Base-by-base conservation (phyloP, 192 early-diverging fungal genomes). In the Backusella westeae region DNA sequence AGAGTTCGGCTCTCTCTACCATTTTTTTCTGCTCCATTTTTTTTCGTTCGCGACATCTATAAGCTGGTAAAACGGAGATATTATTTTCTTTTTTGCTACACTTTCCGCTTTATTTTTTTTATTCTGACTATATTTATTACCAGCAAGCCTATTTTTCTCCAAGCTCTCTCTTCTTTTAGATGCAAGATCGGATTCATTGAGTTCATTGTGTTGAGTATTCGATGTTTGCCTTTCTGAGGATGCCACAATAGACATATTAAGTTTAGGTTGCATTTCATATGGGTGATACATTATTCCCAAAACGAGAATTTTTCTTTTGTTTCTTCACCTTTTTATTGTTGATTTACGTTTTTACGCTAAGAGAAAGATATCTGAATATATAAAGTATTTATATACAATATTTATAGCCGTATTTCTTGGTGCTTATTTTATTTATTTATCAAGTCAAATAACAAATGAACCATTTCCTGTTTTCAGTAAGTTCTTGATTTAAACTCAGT, bases 91-190 rank as follows among this genome's bases (percentile, higher is more conserved):
- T 42, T 19, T 46, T 71, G 42, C 15, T 26, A 71, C 7, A 71
- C 42, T 34, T 34, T 46, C 19, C 6, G 46, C 4, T 44, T 15
- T 49, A 3, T 32, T 23, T 26, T 34, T 71, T 15, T 49, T 23
- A 29, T 49, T 71, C 7, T 69, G 17, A 21, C n/a, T 39, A 8
- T 8, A 2, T 69, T 36, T 21, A 15, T 49, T 71, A 71, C 70
- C 70, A 29, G 70, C 70, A 44, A 49, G 39, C 19, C 70, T 44
- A 71, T 71, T 49, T 29, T 19, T 71, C 39, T 71, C 70, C 29
- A 71, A 34, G 19, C 36, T 49, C 10, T 49, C 39, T 32, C 21
- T 15, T 34, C 44, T 44, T 49, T 49, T 71, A 32, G 34, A 23
- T 69, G 2, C 12, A 38, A 38, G 12, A 39, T 41, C 68, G 19